Evolutionary conservation across 331 rosid species (phyloP), one percentile per base, ranked within the genome.

Genomic region (Stylosanthes scabra): DNA sequence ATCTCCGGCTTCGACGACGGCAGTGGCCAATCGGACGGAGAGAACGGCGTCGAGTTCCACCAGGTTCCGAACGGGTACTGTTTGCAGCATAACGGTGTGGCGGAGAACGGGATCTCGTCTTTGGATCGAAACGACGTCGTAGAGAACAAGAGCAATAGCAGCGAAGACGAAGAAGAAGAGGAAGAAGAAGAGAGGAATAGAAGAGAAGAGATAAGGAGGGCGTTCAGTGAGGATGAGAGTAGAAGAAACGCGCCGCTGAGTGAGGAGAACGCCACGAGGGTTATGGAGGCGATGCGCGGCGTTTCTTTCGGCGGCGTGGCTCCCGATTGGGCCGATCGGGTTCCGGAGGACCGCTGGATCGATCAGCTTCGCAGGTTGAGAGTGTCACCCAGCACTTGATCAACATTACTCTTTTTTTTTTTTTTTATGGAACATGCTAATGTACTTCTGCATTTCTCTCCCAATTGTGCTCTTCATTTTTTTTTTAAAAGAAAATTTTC

Each of bases 241-340:
- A 82, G 96, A 29, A 77, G 99, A 68, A 84, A 76, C 16, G 90
- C 89, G 20, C 96, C 96, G 74, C 68, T 95, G 78, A 72, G 92
- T 74, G 81, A 74, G 69, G 99, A 92, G 83, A 92, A 87, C 54
- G 84, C 98, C 51, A 68, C 78, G 49, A 87, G 97, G 54, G 91
- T 95, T 20, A 86, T 84, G 88, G 97, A 90, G 61, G 98, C 92
- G 25, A 95, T 95, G 98, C 95, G 93, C 7, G 90, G 90, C 5
- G 74, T 92, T 39, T 86, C 96, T 14, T 84, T 92, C 31, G 86
- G 72, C 2, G 97, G 97, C 44, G 82, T 64, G 0, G 86, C 83
- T 58, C 97, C 97, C 1, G 88, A 82, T 71, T 95, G 99, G 97
- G 95, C 72, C 2, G 75, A 74, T 6, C 68, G 63, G 46, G 71